Evolutionary conservation across 164 flowering plant genomes (phyloP), one percentile per base, ranked within the genome.

Genomic region (Vitis labrusca): DNA sequence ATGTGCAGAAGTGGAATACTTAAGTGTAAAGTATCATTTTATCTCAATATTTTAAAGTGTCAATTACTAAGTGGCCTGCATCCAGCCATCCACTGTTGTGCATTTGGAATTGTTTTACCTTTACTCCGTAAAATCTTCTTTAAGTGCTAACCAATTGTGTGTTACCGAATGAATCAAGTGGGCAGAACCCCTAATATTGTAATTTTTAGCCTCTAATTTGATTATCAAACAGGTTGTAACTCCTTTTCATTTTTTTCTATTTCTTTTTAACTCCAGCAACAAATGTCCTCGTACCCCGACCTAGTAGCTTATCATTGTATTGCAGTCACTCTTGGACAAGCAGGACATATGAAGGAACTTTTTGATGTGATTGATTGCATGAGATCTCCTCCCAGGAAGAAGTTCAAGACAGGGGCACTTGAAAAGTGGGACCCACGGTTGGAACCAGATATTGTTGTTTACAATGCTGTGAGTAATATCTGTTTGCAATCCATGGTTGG

Each of bases 301-400:
- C 72, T 89, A 63, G 91, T 92, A 58, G 89, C 97, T 32, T 94
- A 94, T 82, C 97, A 65, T 78, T 84, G 83, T 67, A 94, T 91
- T 70, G 92, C 97, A 29, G 88, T 94, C 71, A 91, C 91, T 71
- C 97, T 94, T 85, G 98, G 98, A 72, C 98, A 91, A 88, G 97
- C 97, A 19, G 98, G 98, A 57, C 78, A 88, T 68, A 75, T 92
- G 84, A 89, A 85, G 82, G 97, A 92, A 85, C 92, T 94, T 59
- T 94, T 92, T 84, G 91, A 92, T 82, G 94, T 94, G 53, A 91
- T 94, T 53, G 98, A 94, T 77, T 79, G 74, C 80, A 91, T 94
- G 97, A 81, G 85, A 51, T 87, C 91, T 73, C 86, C 80, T 77
- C 98, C 98, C 10, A 76, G 72, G 65, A 87, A 88, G 82, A 92